Evolutionary conservation across 177 flowering plant species (phyloP), one percentile per base, ranked within the genome.

Genomic region (Telopea speciosissima): DNA sequence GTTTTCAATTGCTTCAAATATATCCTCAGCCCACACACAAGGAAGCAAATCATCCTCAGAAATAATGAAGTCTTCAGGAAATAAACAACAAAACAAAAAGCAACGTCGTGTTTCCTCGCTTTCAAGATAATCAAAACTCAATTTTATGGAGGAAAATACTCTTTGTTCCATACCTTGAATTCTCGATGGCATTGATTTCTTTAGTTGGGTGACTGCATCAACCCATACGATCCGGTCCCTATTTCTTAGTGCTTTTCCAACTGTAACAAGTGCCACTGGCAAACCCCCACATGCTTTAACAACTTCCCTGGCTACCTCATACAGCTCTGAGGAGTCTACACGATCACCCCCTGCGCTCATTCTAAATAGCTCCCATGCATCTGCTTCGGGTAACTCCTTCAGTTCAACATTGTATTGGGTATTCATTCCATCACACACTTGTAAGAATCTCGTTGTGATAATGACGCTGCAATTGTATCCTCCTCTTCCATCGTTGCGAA

Each of bases 201-300:
- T 26, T 19, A 76, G 40, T 68, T 68, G 45, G 36, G 2, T 10
- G 21, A 24, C 21, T 19, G 66, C 72, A 72, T 68, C 63, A 0
- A 2, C 5, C 75, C 78, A 76, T 14, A 54, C 26, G 1, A 31
- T 3, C 13, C 4, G 8, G 3, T 28, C 33, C 52, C 63, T 68
- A 5, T 23, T 25, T 24, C 71, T 36, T 60, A 77, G 45, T 25
- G 77, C 68, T 22, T 40, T 31, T 26, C 69, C 80, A 26, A 77
- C 40, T 6, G 69, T 62, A 16, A 67, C 77, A 13, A 74, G 63
- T 12, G 77, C 68, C 2, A 70, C 6, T 5, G 80, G 75, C 45
- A 74, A 65, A 24, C 80, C 77, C 19, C 63, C 68, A 63, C 74
- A 63, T 63, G 67, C 63, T 62, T 64, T 56, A 7, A 58, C 71